Evolutionary conservation across 495 filamentous ascomycete genomes (phyloP), one percentile per base, ranked within the genome.

Genomic region (Sphaerosporella brunnea): DNA sequence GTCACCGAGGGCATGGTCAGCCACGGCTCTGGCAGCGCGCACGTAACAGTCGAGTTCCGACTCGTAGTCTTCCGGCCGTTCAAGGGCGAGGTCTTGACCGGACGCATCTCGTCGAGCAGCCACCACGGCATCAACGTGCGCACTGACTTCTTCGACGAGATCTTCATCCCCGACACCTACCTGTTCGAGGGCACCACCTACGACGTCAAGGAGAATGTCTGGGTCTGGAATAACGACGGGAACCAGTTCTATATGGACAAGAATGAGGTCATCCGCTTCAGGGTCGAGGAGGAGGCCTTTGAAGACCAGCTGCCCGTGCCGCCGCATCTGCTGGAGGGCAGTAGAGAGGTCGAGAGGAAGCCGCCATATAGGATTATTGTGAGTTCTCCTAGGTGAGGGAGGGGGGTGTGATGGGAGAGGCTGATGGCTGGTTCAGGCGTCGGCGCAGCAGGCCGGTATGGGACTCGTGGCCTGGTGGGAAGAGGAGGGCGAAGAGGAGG

Each of bases 51-150:
- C 21, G 82, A 88, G 61, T 97, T 94, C 63, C 78, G 82, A 19
- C 65, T 96, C 54, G 69, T 93, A n/a, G 83, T 95, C 7, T 96
- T 96, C 62, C 74, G 90, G 23, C 90, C 90, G 0, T 95, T 93
- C 67, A 84, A 92, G 61, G 79, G 80, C 18, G 92, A 97, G 61
- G 82, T 92, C 39, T 67, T 96, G 50, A 66, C 79, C 7, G 90
- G 82, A 2, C 78, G 74, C 50, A 95, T 95, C 52, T 73, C 71
- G 32, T 73, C 73, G 40, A 73, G 77, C n/a, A 75, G 72, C 2
- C 64, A 71, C 13, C 65, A 74, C 10, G 90, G 87, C 24, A 85
- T 97, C 45, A 73, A 76, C 84, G 84, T 96, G 36, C 73, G 73
- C 13, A 76, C 83, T 0, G 80, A 86, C 43, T 97, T 97, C 60